Evolutionary conservation across 2,329 filamentous ascomycete species (phyloP).

Genomic region (Thermothelomyces thermophilus): DNA sequence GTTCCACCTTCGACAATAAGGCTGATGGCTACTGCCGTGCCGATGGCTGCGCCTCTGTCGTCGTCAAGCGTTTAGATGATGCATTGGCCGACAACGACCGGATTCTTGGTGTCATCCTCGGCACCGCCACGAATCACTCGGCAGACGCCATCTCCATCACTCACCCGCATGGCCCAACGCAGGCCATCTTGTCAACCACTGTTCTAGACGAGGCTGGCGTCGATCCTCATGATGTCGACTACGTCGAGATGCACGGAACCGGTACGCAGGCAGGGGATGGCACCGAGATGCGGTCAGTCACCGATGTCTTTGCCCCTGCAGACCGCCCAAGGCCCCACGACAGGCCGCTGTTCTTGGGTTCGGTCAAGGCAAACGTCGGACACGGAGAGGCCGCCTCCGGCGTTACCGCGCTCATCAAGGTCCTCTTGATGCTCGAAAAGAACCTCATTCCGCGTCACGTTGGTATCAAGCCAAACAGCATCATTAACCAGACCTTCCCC

Average conservation of each 20-base stretch:
- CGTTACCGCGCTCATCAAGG: slow-evolving; percentile 56
- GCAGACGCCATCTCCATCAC: slow-evolving; percentile 78
- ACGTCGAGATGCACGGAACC: slow-evolving; percentile 86
- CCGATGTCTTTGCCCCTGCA: slow-evolving; percentile 45
- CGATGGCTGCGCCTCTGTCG: slow-evolving; percentile 65
- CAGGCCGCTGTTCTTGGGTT: slow-evolving; percentile 54
- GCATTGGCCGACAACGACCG: slow-evolving; percentile 70
- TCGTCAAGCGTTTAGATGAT: slow-evolving; percentile 75
- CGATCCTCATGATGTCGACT: slow-evolving; percentile 69
- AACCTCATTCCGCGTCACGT: slow-evolving; percentile 58
- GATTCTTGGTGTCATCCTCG: slow-evolving; percentile 69
- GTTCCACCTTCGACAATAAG: slow-evolving; percentile 73
- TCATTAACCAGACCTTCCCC: slow-evolving; percentile 55
- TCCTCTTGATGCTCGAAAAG: slow-evolving; percentile 58
- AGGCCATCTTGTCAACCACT: slow-evolving; percentile 62
- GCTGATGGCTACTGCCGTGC: slow-evolving; percentile 80
- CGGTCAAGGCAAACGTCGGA: slow-evolving; percentile 59
- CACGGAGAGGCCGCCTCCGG: slow-evolving; percentile 58
- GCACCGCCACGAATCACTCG: slow-evolving; percentile 73
- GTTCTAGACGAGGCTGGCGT: slow-evolving; percentile 68
- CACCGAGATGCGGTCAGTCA: slow-evolving; percentile 74
- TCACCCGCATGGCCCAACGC: slow-evolving; percentile 70
- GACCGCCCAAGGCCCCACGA: slow-evolving; percentile 40
- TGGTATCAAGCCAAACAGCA: slow-evolving; percentile 52
- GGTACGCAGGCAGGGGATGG: slow-evolving; percentile 81